These are phyloP conservation scores for Cardiospermum halicacabum DNA, from an alignment of 345 rosid species.

Conservation along the genomic window DNA sequence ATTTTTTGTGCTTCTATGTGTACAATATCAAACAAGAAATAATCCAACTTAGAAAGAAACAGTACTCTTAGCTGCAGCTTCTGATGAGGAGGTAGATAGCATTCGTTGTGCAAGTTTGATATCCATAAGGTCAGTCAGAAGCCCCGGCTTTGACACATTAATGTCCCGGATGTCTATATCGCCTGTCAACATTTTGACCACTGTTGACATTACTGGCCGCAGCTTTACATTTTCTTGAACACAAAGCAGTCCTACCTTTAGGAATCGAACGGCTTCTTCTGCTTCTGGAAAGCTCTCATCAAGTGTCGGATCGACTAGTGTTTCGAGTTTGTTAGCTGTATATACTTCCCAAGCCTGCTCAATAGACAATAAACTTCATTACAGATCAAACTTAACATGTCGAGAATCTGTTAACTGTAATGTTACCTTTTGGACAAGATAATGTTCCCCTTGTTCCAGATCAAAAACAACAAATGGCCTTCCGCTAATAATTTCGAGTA, in stretches of 20 bases:
- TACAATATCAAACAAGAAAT: background rate
- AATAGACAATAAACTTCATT: background rate
- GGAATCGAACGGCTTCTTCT: conserved; percentile 41
- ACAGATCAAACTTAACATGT: background rate
- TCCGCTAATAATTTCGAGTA: conserved; percentile 53
- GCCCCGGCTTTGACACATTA: conserved; percentile 42
- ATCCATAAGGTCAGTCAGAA: conserved; percentile 38
- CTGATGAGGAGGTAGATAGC: conserved; percentile 16
- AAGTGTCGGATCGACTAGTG: conserved; percentile 40
- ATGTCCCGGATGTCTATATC: conserved; percentile 18
- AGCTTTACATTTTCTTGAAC: conserved; percentile 48
- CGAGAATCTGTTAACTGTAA: background rate
- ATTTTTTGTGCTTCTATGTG: background rate
- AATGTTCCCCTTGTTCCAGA: conserved; percentile 41
- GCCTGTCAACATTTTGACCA: conserved; percentile 30
- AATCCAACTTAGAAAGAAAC: conserved; percentile 12
- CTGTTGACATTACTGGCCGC: conserved; percentile 46
- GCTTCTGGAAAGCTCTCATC: conserved; percentile 30
- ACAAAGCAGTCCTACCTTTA: conserved; percentile 50
- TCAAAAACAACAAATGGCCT: conserved; percentile 35
- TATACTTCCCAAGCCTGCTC: conserved; percentile 53
- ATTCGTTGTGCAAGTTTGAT: conserved; percentile 32
- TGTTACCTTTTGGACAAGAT: conserved; percentile 51
- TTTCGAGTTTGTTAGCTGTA: conserved; percentile 19
- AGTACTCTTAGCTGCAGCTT: conserved; percentile 8